Percentiles rank a stretch among this genome's conserved stretches.
Conservation (phyloP, 179 eudicot species). For the Gypsophila paniculata region DNA sequence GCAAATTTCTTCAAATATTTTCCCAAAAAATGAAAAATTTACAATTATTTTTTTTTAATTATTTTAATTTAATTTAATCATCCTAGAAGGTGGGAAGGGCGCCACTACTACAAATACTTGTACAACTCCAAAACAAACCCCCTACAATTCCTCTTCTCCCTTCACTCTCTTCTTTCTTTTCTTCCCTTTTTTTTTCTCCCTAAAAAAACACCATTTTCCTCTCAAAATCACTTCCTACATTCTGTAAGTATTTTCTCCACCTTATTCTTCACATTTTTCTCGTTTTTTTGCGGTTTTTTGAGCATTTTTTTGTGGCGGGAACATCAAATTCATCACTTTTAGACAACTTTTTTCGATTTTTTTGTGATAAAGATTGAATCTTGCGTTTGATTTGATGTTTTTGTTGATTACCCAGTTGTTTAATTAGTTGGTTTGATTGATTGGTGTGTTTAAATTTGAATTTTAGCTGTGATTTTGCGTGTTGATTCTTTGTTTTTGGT, state of each 20-base stretch:
- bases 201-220: slow-evolving; percentile 2
- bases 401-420: slow-evolving; percentile 11
- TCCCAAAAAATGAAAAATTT: no score
- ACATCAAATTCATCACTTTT: background rate
- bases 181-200: background rate
- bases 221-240: slow-evolving; percentile 14
- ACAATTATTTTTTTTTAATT: no score
- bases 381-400: slow-evolving; percentile 12
- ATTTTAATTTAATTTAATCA: no score
- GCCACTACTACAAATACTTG: no score
- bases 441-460: background rate
- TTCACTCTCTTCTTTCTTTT: slow-evolving; percentile 8
- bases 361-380: slow-evolving; percentile 9
- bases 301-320: slow-evolving; percentile 35
- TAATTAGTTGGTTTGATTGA: slow-evolving; percentile 12
- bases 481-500: slow-evolving; percentile 5
- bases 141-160: slow-evolving; percentile 31
- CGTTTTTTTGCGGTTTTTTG: slow-evolving; percentile 9
- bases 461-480: slow-evolving; percentile 15
- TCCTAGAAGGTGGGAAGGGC: no score
- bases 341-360: background rate
- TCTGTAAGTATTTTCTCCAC: slow-evolving; percentile 27
- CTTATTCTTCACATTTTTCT: background rate
- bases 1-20: no score
- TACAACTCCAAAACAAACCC: slow-evolving; percentile 17